Evolutionary conservation across 2,329 filamentous ascomycete species (phyloP).

Genomic region (Curvularia spicifera): DNA sequence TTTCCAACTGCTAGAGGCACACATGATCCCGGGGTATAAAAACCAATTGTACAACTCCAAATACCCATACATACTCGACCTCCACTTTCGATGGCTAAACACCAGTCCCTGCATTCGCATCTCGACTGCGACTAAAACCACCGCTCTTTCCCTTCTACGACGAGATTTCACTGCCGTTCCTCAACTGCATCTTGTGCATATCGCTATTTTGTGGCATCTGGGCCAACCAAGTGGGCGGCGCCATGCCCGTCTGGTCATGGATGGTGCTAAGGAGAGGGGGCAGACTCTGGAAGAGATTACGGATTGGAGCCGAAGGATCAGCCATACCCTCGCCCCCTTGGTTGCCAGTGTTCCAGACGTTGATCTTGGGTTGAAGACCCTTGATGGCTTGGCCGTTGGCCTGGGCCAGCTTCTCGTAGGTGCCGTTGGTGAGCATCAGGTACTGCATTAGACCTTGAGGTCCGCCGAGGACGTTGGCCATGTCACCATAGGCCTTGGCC

Average conservation of each 20-base stretch:
- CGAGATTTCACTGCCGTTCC: constrained; percentile 35
- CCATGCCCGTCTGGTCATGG: constrained; percentile 86
- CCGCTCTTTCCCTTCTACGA: constrained; percentile 7
- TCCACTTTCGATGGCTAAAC: neutral
- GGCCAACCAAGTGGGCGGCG: constrained; percentile 74
- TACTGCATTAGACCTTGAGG: constrained; percentile 80
- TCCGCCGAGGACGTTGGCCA: constrained; percentile 76
- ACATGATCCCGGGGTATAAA: constrained; percentile 18
- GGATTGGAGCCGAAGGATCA: constrained; percentile 68
- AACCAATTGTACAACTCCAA: constrained; percentile 3
- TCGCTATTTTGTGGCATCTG: constrained; percentile 55
- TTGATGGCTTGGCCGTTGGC: constrained; percentile 78
- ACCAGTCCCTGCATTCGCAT: neutral
- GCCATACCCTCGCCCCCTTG: constrained; percentile 53
- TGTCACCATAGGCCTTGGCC: constrained; percentile 78
- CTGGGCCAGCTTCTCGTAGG: constrained; percentile 76
- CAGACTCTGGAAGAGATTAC: constrained; percentile 83
- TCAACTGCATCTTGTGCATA: constrained; percentile 31
- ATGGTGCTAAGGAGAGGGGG: constrained; percentile 85
- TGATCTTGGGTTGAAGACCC: constrained; percentile 87
- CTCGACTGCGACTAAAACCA: neutral
- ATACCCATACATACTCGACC: neutral
- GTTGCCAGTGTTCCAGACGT: constrained; percentile 81
- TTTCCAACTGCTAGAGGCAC: constrained; percentile 9
- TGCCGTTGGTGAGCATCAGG: constrained; percentile 85